Evolutionary conservation across 345 rosid species (phyloP), one percentile per base, ranked within the genome.

Genomic region (Salix purpurea): DNA sequence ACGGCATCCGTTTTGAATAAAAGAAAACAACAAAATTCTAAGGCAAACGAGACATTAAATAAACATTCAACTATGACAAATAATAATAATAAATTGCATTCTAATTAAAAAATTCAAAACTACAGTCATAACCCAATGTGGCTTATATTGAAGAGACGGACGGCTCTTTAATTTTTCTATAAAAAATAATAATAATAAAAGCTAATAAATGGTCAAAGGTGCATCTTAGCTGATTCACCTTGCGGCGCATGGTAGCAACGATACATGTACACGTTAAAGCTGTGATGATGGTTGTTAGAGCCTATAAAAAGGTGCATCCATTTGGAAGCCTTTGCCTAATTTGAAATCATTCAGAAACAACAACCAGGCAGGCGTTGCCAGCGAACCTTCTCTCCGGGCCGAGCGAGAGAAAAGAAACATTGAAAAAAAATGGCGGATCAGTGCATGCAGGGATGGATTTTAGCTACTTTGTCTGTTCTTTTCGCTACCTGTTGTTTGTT

Each of bases 361-460:
- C 46, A 2, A 42, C 3, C 46, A 42, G 46, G 12, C 4, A 58
- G 11, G 18, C 32, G 14, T 78, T 66, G 81, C 81, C 77, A 78
- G 65, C 77, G 60, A 58, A 69, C 69, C 76, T 6, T 39, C 21
- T 42, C 24, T 42, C 1, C 46, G 2, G 14, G 13, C 46, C 46
- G 46, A 10, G 46, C 46, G 46, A 42, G 46, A 11, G 46, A 42
- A 42, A 10, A 42, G 4, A 40, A 40, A 40, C 46, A 40, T 0
- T 2, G 7, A 26, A 42, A 65, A 54, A 65, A 65, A 68, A 74
- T 74, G 82, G 68, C 62, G 72, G 78, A 79, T 69, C 74, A 70
- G 68, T 69, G 48, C 66, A 23, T 74, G 74, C 65, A 74, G 1
- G 71, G 74, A 24, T 79, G 72, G 75, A 79, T 79, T 66, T 21